phyloP scores from a whole-genome alignment of 164 flowering plant species.

The Malania oleifera region DNA sequence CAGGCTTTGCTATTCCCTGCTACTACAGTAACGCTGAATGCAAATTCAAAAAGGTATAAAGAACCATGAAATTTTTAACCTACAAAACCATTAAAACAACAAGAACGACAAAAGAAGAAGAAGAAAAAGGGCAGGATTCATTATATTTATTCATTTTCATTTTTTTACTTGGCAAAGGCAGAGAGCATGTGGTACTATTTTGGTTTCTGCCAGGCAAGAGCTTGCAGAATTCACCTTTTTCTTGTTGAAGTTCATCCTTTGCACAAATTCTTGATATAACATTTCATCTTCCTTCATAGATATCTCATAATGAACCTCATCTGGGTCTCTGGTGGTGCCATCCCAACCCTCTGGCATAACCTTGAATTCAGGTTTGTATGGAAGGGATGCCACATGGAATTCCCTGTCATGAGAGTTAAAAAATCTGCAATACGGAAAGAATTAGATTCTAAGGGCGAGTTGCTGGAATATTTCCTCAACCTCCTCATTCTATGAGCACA shows the following conservation, averaged over 20 bases:
- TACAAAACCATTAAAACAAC: no score
- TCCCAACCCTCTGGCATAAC: slow-evolving; percentile 99
- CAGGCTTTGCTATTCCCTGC: not conserved
- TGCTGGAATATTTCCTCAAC: no score
- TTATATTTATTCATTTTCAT: no score
- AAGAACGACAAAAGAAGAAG: no score
- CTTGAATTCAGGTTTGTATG: slow-evolving; percentile 92
- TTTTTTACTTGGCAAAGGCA: not conserved
- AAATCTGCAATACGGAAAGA: slow-evolving; percentile 46
- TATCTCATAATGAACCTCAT: slow-evolving; percentile 93
- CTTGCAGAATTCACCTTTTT: slow-evolving; percentile 45
- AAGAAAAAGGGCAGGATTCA: no score
- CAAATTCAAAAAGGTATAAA: no score
- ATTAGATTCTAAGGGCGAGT: not conserved
- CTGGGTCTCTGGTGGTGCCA: slow-evolving; percentile 79
- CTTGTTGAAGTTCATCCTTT: slow-evolving; percentile 77
- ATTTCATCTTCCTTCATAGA: slow-evolving; percentile 84
- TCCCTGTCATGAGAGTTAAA: slow-evolving; percentile 79
- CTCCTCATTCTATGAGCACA: no score
- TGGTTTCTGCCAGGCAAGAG: not conserved
- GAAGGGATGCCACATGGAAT: slow-evolving; percentile 93
- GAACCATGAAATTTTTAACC: no score
- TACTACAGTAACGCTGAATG: not conserved
- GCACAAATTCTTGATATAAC: slow-evolving; percentile 78
- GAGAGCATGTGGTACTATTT: not conserved